A percentile compares a stretch with the other conserved stretches of the same genome.
Conservation (phyloP, 169 alveolate species). For the Cystoisospora suis region DNA sequence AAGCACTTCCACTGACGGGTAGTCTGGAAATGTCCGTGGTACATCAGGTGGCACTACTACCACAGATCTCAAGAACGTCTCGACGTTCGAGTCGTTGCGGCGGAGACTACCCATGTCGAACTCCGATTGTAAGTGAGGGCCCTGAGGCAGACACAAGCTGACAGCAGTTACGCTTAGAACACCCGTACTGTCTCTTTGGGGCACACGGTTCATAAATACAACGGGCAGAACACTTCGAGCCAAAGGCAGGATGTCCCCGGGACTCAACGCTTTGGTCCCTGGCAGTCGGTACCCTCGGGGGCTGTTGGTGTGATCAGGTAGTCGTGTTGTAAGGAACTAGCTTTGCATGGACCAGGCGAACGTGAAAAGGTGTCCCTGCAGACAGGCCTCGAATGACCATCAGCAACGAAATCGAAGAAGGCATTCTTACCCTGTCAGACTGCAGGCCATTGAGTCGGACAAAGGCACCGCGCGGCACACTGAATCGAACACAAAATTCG, state of each 20-base stretch:
- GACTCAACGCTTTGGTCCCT: not conserved
- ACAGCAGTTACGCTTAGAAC: not conserved
- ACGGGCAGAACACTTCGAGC: not conserved
- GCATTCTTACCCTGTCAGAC: not conserved
- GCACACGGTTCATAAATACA: not conserved
- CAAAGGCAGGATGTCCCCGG: not conserved
- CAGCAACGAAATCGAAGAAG: no score
- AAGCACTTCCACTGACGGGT: not conserved
- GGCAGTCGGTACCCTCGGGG: not conserved
- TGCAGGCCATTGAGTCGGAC: constrained; percentile 3
- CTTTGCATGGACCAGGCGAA: not conserved
- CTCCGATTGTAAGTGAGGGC: not conserved
- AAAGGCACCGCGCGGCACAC: constrained; percentile 12
- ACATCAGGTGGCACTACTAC: not conserved
- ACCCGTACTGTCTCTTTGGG: not conserved
- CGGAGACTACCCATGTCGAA: not conserved
- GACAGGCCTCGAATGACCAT: not conserved
- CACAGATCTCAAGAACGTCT: not conserved
- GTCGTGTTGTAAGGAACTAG: not conserved
- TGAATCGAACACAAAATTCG: constrained; percentile 25
- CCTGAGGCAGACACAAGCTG: not conserved
- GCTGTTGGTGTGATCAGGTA: not conserved
- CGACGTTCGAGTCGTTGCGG: not conserved
- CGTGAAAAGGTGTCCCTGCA: not conserved
- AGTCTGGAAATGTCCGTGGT: not conserved